Percentiles rank a stretch among this genome's conserved stretches.
These are phyloP conservation scores for Glebionis coronaria DNA, from an alignment of 129 eudicot genomes.

Conservation along the genomic window DNA sequence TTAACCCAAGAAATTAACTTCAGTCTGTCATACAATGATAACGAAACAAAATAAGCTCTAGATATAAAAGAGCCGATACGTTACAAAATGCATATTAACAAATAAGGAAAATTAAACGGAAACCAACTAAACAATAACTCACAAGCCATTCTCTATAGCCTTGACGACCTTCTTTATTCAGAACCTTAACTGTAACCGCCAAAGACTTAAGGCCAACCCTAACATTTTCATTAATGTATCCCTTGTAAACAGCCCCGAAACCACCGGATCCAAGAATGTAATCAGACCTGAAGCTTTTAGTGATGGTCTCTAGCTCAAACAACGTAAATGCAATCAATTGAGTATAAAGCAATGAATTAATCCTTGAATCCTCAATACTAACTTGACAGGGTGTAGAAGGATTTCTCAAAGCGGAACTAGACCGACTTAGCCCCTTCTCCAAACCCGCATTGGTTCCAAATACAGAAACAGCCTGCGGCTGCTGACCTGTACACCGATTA, in stretches of 20 bases:
- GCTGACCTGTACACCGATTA: slow-evolving; percentile 42
- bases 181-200: slow-evolving; percentile 95
- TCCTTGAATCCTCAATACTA: slow-evolving; percentile 61
- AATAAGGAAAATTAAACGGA: background rate
- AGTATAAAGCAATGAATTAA: slow-evolving; percentile 67
- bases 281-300: slow-evolving; percentile 94
- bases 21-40: slow-evolving; percentile 46
- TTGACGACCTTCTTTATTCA: slow-evolving; percentile 93
- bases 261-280: slow-evolving; percentile 94
- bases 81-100: background rate
- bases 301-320: slow-evolving; percentile 89
- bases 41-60: background rate
- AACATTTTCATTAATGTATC: slow-evolving; percentile 91
- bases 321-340: slow-evolving; percentile 87
- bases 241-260: slow-evolving; percentile 92
- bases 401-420: slow-evolving; percentile 81
- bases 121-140: slow-evolving; percentile 25
- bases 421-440: slow-evolving; percentile 60
- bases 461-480: slow-evolving; percentile 48
- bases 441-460: slow-evolving; percentile 33
- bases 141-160: slow-evolving; percentile 98
- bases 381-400: slow-evolving; percentile 69
- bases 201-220: slow-evolving; percentile 93
- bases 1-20: slow-evolving; percentile 91
- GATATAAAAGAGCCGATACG: slow-evolving; percentile 9